phyloP scores from a whole-genome alignment of 495 filamentous ascomycete genomes.

The Margaritispora aquatica region DNA sequence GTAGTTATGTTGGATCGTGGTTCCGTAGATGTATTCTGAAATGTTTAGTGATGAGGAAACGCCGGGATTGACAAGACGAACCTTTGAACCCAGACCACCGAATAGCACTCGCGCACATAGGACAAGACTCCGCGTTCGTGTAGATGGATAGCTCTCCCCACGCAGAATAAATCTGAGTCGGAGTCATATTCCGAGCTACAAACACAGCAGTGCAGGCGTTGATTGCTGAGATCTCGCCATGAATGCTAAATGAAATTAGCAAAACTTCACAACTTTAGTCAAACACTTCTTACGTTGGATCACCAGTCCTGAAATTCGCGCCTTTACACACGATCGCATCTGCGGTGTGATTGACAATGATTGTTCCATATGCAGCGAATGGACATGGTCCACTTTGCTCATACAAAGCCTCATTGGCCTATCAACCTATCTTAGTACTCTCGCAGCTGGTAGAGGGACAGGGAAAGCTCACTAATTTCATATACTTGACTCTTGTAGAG shows the following conservation, averaged over 20 bases:
- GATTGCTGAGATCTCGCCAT: background rate
- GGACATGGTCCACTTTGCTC: background rate
- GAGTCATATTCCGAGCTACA: background rate
- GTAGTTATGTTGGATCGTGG: background rate
- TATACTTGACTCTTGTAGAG: background rate
- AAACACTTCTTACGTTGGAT: background rate
- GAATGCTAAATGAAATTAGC: background rate
- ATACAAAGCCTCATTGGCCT: background rate
- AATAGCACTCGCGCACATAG: background rate
- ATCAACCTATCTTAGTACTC: background rate
- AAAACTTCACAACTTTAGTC: too few relatives aligned
- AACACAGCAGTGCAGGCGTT: background rate
- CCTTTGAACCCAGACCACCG: slow-evolving; percentile 1
- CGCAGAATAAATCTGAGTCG: background rate
- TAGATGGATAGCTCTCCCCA: background rate
- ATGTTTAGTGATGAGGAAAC: background rate
- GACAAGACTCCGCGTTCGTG: background rate
- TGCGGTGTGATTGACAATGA: background rate
- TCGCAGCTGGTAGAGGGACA: background rate
- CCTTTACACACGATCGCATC: background rate
- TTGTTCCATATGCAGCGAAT: background rate
- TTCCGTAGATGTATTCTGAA: background rate
- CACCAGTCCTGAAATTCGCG: background rate
- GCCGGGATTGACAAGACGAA: background rate
- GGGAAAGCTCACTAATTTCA: background rate